These are phyloP conservation scores for Schizonepeta tenuifolia DNA, from an alignment of 257 asterid species.

Conservation along the genomic window DNA sequence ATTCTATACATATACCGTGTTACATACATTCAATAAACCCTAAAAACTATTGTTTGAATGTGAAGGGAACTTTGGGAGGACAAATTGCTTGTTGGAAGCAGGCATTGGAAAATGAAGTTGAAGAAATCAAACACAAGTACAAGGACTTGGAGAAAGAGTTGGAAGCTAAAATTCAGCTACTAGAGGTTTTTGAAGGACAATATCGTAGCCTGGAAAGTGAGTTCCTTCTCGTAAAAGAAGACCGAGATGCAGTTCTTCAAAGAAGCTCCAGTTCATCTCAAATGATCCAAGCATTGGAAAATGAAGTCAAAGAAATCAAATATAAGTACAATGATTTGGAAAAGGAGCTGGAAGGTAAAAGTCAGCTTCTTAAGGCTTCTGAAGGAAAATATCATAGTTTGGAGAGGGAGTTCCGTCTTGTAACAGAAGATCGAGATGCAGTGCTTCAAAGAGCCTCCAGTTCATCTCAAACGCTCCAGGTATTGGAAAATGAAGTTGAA, in stretches of 20 bases:
- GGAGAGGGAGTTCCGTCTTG: slow-evolving; percentile 27
- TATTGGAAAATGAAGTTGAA: slow-evolving; percentile 55
- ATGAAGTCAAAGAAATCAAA: slow-evolving; percentile 49
- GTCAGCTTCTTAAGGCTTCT: slow-evolving; percentile 52
- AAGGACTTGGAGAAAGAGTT: slow-evolving; percentile 57
- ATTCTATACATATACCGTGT: not conserved
- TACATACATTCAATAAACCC: not conserved
- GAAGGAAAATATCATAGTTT: slow-evolving; percentile 58
- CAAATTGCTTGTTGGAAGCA: slow-evolving; percentile 84
- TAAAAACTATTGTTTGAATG: slow-evolving; percentile 41
- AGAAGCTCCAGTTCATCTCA: not conserved
- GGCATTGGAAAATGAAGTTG: slow-evolving; percentile 54
- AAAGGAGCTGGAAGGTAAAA: slow-evolving; percentile 46
- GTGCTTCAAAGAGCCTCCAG: not conserved
- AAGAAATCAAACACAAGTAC: slow-evolving; percentile 50
- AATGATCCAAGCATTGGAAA: slow-evolving; percentile 43
- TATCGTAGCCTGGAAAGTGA: slow-evolving; percentile 48
- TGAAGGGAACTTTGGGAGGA: slow-evolving; percentile 78
- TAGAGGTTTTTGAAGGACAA: slow-evolving; percentile 53
- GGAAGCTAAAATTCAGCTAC: slow-evolving; percentile 46
- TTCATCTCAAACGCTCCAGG: slow-evolving; percentile 24
- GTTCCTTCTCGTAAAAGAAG: not conserved
- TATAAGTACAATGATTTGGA: slow-evolving; percentile 55
- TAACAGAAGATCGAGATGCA: not conserved
- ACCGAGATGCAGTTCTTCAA: not conserved